Base-by-base conservation (phyloP, 1,139 yeast genomes). In the Pichia inconspicua region DNA sequence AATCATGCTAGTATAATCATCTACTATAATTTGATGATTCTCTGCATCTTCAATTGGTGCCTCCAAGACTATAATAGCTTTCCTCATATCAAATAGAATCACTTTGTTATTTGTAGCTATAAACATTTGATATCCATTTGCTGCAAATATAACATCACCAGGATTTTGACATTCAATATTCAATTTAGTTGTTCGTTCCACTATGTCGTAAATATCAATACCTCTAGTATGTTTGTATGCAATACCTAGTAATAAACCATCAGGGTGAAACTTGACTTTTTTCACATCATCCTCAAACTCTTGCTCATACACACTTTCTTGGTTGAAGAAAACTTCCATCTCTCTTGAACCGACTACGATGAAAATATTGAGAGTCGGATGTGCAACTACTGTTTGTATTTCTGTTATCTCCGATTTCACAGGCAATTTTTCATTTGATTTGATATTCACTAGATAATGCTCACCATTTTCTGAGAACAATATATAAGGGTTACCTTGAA, bases 241-340 rank as follows among this genome's bases (percentile, higher is more conserved):
- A 12, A 77, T 59, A 0, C 80, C 85, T 7, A 81, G 56, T 22
- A 84, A 63, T 3, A 75, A 73, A 14, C 92, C 92, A 62, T 84
- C 92, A 4, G 78, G 78, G 57, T 84, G 92, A 30, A 83, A 66
- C 12, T 32, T 41, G 15, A 50, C 38, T 14, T 28, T 17, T 7
- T 37, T n/a, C 10, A 54, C 37, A 12, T 28, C 34, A 11, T 35
- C 30, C 14, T 32, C 41, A 9, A 45, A 19, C 27, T 45, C 36
- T 22, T 53, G 53, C 5, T 19, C 38, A 36, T 49, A 55, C 14
- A 53, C 37, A 7, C 19, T 25, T 25, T 35, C 22, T 5, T 42
- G 25, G 6, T 47, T 38, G 28, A 39, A 44, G 36, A 52, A 52
- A 9, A 62, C 47, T 25, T 45, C 51, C 41, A 58, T 54, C 10